Evolutionary conservation across 805 yeast species (phyloP), one percentile per base, ranked within the genome.

Genomic region (Myxozyma geophila): DNA sequence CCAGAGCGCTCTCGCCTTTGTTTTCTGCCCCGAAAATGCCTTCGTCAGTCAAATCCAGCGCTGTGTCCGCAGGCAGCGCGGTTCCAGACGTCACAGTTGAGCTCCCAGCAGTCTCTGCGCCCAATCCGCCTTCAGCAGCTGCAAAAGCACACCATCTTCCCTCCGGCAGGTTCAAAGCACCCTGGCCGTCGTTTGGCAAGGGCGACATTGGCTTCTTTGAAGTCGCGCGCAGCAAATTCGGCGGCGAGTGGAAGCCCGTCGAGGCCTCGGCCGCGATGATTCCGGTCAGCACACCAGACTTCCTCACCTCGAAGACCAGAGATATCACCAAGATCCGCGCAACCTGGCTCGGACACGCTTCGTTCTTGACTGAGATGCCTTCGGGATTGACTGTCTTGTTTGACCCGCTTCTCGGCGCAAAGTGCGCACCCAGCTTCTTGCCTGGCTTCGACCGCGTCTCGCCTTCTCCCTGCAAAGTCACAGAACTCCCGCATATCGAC

Each of bases 361-460:
- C 59, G 9, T 64, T 46, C 41, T 53, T 53, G 13, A 49, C 58
- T 7, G 63, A 62, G 40, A 58, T 64, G 63, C 68, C 60, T 13
- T 61, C 66, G 7, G 66, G 66, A 8, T 17, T 64, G 41, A 37
- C 35, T 10, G 59, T 58, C 19, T 52, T 64, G 41, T 55, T 58
- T 13, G 68, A 64, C 44, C 68, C 68, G 9, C 36, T 54, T 10
- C 39, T 62, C 15, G 59, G 63, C 13, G 19, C 50, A 9, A 53
- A 63, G 53, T 64, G 68, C 43, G 63, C 54, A 7, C 66, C 68
- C 40, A 13, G 28, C 10, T 54, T 23, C 46, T 3, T 47, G 7
- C 63, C 61, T 4, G 98, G 98, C 0, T 97, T 98, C 7, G 85
- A 86, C 72, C 80, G 98, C 68, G 83, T 92, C 17, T 82, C 88